These are phyloP conservation scores for Dimocarpus longan DNA, from an alignment of 345 rosid species.

Conservation along the genomic window DNA sequence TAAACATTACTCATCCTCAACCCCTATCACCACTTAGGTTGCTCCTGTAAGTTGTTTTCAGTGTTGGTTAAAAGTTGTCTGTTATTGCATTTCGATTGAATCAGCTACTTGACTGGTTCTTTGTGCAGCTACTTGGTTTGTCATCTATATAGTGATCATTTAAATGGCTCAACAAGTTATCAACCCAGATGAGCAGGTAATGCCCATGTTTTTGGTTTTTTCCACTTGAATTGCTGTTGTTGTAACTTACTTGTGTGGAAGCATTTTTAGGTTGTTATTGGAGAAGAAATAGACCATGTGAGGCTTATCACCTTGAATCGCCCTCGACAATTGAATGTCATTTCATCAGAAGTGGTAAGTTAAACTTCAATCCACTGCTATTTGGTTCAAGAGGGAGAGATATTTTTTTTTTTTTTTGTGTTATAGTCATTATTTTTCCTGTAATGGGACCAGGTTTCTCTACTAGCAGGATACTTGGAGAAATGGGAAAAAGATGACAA, in stretches of 20 bases:
- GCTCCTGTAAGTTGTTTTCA: too few relatives aligned
- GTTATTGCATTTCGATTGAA: too few relatives aligned
- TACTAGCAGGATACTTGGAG: slow-evolving; percentile 76
- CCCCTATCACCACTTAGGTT: background rate
- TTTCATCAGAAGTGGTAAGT: slow-evolving; percentile 78
- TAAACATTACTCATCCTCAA: background rate
- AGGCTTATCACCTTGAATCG: slow-evolving; percentile 72
- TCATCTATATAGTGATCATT: background rate
- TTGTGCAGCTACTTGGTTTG: slow-evolving; percentile 17
- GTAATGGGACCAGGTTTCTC: slow-evolving; percentile 52
- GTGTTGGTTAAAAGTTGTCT: too few relatives aligned
- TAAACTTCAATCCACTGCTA: background rate
- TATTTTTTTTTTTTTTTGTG: background rate
- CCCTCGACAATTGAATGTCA: slow-evolving; percentile 87
- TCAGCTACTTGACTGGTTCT: background rate
- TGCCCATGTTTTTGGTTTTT: background rate
- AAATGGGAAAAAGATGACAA: slow-evolving; percentile 76
- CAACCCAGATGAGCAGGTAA: slow-evolving; percentile 38
- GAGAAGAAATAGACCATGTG: slow-evolving; percentile 58
- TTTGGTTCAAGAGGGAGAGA: background rate
- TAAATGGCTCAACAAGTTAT: slow-evolving; percentile 40
- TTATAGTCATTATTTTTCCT: background rate
- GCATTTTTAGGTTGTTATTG: slow-evolving; percentile 68
- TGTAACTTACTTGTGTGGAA: slow-evolving; percentile 2
- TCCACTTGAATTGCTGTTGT: too few relatives aligned